Conservation (phyloP, 495 filamentous ascomycete genomes). For the Corynascus novoguineensis region DNA sequence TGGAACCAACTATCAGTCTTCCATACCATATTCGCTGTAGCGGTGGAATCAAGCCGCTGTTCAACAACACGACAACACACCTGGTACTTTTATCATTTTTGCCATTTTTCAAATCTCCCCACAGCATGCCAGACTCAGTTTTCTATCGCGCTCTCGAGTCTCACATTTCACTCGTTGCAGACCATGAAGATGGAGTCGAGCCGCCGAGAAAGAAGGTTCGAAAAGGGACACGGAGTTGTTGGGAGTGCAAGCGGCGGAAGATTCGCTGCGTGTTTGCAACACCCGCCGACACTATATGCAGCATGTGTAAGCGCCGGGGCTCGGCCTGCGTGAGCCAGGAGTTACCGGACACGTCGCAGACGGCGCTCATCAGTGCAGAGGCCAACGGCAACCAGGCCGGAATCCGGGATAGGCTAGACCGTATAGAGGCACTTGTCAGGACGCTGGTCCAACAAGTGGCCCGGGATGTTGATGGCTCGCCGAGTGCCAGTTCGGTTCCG, state of each 20-base stretch:
- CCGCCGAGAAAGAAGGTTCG: conserved; percentile 24
- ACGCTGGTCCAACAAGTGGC: conserved; percentile 26
- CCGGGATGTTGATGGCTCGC: background rate
- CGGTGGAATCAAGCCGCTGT: too few relatives aligned
- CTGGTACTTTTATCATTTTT: too few relatives aligned
- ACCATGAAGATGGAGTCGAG: background rate
- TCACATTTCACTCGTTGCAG: background rate
- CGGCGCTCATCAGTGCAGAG: background rate
- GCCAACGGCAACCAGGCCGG: background rate
- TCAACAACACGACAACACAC: too few relatives aligned
- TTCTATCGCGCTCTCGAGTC: background rate
- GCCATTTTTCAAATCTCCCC: too few relatives aligned
- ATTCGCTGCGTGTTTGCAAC: conserved; percentile 42
- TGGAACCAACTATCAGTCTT: too few relatives aligned
- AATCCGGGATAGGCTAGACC: conserved; percentile 24
- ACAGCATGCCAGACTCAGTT: background rate
- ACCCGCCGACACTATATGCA: conserved; percentile 33
- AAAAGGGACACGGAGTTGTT: conserved; percentile 49
- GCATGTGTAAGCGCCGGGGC: conserved; percentile 38
- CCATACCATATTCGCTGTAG: too few relatives aligned
- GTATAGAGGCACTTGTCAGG: conserved; percentile 28
- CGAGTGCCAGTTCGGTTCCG: too few relatives aligned
- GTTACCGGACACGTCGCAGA: conserved; percentile 24
- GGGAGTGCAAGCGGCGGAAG: conserved; percentile 50
- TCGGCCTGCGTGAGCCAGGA: conserved; percentile 42